These are phyloP conservation scores for Aspergillus sojae DNA, from an alignment of 2,329 filamentous ascomycete species.

Conservation along the genomic window DNA sequence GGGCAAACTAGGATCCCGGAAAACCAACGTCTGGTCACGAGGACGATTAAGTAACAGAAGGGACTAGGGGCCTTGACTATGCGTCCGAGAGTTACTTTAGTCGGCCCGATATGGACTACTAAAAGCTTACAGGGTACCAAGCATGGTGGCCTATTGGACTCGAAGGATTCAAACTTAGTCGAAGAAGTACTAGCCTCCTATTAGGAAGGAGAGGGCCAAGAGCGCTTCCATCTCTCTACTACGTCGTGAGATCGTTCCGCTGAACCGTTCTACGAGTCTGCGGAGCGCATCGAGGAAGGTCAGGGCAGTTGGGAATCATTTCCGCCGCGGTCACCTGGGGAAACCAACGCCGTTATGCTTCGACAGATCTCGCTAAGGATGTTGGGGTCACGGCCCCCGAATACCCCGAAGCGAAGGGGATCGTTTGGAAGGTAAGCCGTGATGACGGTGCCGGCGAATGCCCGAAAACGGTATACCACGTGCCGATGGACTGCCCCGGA, in stretches of 20 bases:
- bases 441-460: background rate
- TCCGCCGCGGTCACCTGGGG: background rate
- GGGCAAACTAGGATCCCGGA: too few species aligned
- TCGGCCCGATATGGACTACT: background rate
- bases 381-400: background rate
- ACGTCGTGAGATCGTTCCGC: background rate
- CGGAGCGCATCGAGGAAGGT: background rate
- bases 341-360: background rate
- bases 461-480: background rate
- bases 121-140: background rate
- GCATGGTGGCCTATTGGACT: too few species aligned
- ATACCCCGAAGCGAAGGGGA: background rate
- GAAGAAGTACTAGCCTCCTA: too few species aligned
- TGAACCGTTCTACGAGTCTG: background rate
- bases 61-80: background rate
- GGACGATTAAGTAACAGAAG: too few species aligned
- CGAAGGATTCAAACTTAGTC: too few species aligned
- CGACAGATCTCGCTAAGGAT: background rate
- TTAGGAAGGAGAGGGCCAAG: too few species aligned
- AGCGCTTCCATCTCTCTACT: too few species aligned
- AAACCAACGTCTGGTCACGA: too few species aligned
- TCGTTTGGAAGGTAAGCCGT: background rate
- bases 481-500: background rate
- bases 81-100: background rate
- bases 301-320: background rate